A percentile compares a stretch with the other conserved stretches of the same genome.
Conservation (phyloP, 2,329 filamentous ascomycete species). For the Emericellopsis atlantica region DNA sequence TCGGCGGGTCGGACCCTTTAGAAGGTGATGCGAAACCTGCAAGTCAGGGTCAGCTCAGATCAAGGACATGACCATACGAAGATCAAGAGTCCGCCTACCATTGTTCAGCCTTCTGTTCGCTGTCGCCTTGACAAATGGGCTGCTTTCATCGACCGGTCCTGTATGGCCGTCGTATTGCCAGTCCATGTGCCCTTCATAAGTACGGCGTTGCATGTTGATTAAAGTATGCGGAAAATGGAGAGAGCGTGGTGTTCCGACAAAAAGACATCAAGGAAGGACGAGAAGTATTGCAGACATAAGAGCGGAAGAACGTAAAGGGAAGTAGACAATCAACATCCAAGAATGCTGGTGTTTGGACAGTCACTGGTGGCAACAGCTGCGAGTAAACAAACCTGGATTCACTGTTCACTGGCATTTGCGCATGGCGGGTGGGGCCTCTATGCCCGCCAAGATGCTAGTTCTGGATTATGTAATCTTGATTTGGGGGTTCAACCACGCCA, state of each 20-base stretch:
- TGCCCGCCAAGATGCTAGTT: too few species aligned
- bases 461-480: too few species aligned
- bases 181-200: conserved; percentile 51
- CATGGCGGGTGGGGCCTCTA: too few species aligned
- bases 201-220: conserved; percentile 37
- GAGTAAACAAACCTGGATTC: not conserved
- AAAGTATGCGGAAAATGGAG: not conserved
- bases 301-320: too few species aligned
- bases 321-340: too few species aligned
- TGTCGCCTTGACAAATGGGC: conserved; percentile 45
- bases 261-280: too few species aligned
- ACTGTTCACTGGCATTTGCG: not conserved
- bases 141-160: conserved; percentile 46
- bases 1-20: conserved; percentile 10
- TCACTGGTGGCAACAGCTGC: not conserved
- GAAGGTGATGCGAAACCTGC: conserved; percentile 24
- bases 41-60: conserved; percentile 7
- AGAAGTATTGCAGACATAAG: too few species aligned
- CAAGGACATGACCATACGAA: not conserved
- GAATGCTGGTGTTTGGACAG: not conserved
- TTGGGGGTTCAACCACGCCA: too few species aligned
- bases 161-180: conserved; percentile 46
- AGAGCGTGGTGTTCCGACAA: not conserved
- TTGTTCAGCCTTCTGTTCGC: conserved; percentile 22
- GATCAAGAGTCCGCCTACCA: conserved; percentile 19